Percentiles rank a stretch among this genome's conserved stretches.
These are phyloP conservation scores for Aspergillus ostianus DNA, from an alignment of 495 filamentous ascomycete species.

Conservation along the genomic window DNA sequence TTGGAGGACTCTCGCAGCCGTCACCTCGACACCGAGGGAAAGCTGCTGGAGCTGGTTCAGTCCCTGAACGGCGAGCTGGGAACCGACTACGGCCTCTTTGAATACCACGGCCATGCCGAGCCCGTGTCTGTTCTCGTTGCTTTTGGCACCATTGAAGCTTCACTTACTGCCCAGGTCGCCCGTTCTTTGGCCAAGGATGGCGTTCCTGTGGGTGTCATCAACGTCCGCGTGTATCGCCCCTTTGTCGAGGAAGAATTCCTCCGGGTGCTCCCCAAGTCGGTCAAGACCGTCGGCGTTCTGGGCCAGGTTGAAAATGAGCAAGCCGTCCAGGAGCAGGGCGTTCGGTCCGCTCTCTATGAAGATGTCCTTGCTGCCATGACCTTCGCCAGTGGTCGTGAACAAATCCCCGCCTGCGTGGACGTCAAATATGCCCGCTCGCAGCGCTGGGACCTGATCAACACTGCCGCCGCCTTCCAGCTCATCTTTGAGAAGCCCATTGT, in stretches of 20 bases:
- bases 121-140: conserved; percentile 81
- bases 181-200: conserved; percentile 67
- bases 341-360: conserved; percentile 79
- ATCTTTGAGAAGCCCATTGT: conserved; percentile 54
- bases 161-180: conserved; percentile 80
- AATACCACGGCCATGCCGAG: conserved; percentile 83
- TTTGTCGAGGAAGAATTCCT: conserved; percentile 94
- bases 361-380: conserved; percentile 84
- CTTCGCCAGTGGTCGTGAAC: conserved; percentile 65
- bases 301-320: conserved; percentile 59
- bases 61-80: conserved; percentile 90
- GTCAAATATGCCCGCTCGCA: conserved; percentile 85
- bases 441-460: conserved; percentile 75
- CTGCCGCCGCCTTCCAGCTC: conserved; percentile 66
- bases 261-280: conserved; percentile 69
- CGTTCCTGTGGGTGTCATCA: conserved; percentile 78
- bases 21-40: conserved; percentile 70
- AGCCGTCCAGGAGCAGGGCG: conserved; percentile 61
- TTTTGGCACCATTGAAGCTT: conserved; percentile 87
- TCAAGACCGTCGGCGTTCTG: conserved; percentile 66
- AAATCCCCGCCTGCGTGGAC: conserved; percentile 64
- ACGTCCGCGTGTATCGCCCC: conserved; percentile 89
- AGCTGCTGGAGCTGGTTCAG: conserved; percentile 69
- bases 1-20: conserved; percentile 61
- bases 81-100: conserved; percentile 87